Conservation (phyloP, 768 basidiomycete genomes). For the Lentinula aciculospora region DNA sequence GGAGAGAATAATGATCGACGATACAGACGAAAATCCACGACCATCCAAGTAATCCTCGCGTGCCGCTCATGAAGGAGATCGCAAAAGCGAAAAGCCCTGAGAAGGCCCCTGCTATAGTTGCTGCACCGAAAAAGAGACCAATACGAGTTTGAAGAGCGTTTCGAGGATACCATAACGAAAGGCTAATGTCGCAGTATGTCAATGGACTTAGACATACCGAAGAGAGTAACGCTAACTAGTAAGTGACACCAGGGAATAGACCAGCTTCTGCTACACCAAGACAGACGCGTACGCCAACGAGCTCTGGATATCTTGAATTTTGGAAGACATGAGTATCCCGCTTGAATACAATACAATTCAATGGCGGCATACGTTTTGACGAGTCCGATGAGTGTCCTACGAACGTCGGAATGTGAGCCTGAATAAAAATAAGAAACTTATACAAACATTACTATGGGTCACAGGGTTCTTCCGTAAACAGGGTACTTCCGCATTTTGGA, state of each 20-base stretch:
- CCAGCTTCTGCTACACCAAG: constrained; percentile 69
- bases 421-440: too few relatives aligned
- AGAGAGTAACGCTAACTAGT: constrained; percentile 43
- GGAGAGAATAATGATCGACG: background rate
- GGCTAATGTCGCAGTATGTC: constrained; percentile 25
- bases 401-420: background rate
- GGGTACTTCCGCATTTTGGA: too few relatives aligned
- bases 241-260: constrained; percentile 67
- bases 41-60: constrained; percentile 46
- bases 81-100: constrained; percentile 54
- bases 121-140: constrained; percentile 61
- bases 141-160: constrained; percentile 55
- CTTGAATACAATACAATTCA: background rate
- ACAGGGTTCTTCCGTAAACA: too few relatives aligned
- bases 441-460: too few relatives aligned
- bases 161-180: constrained; percentile 67
- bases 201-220: background rate
- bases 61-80: constrained; percentile 47
- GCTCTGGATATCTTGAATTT: constrained; percentile 49
- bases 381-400: constrained; percentile 59
- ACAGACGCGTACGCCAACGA: constrained; percentile 50
- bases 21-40: constrained; percentile 62
- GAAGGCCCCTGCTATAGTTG: constrained; percentile 59
- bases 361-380: constrained; percentile 47
- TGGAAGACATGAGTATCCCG: background rate